Evolutionary conservation across 2,329 filamentous ascomycete species (phyloP).

Genomic region (Sordariomycetes sp.): DNA sequence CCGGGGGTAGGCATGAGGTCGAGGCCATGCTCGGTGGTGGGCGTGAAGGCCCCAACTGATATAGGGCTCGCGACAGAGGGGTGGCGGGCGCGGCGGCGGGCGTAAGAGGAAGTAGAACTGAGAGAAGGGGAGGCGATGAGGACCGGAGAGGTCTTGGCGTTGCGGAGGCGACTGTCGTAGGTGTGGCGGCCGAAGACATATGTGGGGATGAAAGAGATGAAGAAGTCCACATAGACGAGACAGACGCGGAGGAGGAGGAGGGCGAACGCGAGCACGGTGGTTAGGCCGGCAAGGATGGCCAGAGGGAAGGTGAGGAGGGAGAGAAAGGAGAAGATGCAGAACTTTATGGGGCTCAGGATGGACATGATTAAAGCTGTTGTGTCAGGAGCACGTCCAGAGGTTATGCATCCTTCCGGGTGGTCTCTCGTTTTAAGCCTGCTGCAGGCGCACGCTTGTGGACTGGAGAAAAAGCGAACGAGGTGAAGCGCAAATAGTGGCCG

Average conservation of each 20-base stretch:
- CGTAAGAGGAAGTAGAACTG: constrained; percentile 3
- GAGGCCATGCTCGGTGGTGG: constrained; percentile 22
- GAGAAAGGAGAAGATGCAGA: constrained; percentile 50
- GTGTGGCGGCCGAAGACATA: constrained; percentile 33
- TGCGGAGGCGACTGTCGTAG: constrained; percentile 15
- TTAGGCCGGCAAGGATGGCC: constrained; percentile 51
- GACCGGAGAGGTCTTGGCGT: constrained; percentile 9
- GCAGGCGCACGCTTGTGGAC: neutral
- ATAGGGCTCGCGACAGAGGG: constrained; percentile 8
- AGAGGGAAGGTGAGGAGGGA: constrained; percentile 53
- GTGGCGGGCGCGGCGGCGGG: constrained; percentile 9
- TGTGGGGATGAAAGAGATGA: constrained; percentile 43
- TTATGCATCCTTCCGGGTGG: neutral
- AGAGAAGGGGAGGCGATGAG: neutral
- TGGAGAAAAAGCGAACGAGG: neutral
- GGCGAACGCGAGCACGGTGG: constrained; percentile 49
- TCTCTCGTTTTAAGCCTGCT: neutral
- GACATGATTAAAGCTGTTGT: constrained; percentile 26
- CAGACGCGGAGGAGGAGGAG: constrained; percentile 50
- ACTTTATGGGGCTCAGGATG: constrained; percentile 41
- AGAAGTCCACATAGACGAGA: constrained; percentile 54
- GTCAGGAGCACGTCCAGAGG: neutral
- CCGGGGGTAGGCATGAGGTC: constrained; percentile 36
- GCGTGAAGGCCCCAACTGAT: constrained; percentile 9
- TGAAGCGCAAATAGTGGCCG: too few relatives aligned